Conservation (phyloP, 2,329 filamentous ascomycete genomes). For the Leptographium flavum region DNA sequence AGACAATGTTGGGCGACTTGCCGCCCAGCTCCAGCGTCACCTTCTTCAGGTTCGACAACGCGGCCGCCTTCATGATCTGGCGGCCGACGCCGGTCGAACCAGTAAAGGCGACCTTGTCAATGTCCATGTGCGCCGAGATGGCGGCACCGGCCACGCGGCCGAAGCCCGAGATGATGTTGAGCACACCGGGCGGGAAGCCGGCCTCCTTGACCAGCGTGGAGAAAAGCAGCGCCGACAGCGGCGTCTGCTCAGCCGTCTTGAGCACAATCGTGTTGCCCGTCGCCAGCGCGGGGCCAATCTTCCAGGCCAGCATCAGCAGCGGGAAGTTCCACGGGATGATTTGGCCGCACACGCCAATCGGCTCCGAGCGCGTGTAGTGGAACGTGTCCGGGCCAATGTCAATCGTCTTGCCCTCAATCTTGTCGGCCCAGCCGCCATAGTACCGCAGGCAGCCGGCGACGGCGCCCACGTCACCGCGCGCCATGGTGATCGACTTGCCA, state of each 20-base stretch:
- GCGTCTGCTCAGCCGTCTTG: slow-evolving; percentile 67
- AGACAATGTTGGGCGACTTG: slow-evolving; percentile 71
- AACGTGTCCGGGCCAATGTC: slow-evolving; percentile 67
- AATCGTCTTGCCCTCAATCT: slow-evolving; percentile 77
- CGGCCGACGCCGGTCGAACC: slow-evolving; percentile 62
- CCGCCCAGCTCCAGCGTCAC: slow-evolving; percentile 67
- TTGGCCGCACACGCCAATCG: slow-evolving; percentile 69
- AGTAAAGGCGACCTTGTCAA: slow-evolving; percentile 76
- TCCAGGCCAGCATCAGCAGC: slow-evolving; percentile 69
- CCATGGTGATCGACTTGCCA: slow-evolving; percentile 66
- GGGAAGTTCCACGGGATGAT: slow-evolving; percentile 89
- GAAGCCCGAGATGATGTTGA: slow-evolving; percentile 67
- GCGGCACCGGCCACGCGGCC: slow-evolving; percentile 68
- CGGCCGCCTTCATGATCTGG: slow-evolving; percentile 68
- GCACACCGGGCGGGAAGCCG: slow-evolving; percentile 63
- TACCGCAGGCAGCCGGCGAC: slow-evolving; percentile 64
- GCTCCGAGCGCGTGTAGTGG: slow-evolving; percentile 71
- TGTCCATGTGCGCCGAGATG: slow-evolving; percentile 60
- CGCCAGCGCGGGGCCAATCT: slow-evolving; percentile 61
- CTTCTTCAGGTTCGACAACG: slow-evolving; percentile 67
- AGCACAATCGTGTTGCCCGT: slow-evolving; percentile 59
- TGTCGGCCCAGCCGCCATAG: slow-evolving; percentile 85
- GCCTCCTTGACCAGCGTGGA: slow-evolving; percentile 56
- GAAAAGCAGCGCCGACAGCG: slow-evolving; percentile 53
- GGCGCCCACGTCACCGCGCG: slow-evolving; percentile 58